phyloP scores from a whole-genome alignment of 192 early-diverging fungal species.

The Radiomyces spectabilis region DNA sequence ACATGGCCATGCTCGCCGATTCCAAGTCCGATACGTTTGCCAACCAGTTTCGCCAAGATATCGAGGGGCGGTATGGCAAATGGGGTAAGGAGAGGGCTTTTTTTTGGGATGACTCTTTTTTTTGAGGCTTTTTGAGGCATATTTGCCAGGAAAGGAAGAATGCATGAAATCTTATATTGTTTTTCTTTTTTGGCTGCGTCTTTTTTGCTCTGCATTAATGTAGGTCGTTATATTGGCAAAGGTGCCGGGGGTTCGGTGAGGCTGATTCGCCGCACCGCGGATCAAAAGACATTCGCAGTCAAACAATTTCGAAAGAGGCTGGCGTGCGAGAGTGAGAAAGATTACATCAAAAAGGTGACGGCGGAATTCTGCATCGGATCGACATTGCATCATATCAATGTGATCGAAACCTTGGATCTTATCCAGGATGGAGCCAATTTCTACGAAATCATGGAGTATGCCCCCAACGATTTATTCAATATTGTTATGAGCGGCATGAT shows the following conservation, averaged over 20 bases:
- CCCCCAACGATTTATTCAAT: constrained; percentile 82
- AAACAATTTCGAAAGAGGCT: constrained; percentile 73
- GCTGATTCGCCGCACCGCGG: constrained; percentile 47
- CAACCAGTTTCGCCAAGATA: constrained; percentile 22
- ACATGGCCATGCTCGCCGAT: neutral
- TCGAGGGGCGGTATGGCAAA: constrained; percentile 22
- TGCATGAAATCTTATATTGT: constrained; percentile 1
- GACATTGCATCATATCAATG: constrained; percentile 83
- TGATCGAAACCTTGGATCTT: constrained; percentile 90
- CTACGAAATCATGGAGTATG: constrained; percentile 88
- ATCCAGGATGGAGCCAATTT: constrained; percentile 78
- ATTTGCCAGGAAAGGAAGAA: neutral
- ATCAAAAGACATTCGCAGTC: constrained; percentile 61
- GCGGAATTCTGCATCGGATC: constrained; percentile 95
- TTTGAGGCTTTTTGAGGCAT: constrained; percentile 8
- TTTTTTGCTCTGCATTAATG: neutral
- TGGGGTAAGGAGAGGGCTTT: constrained; percentile 14
- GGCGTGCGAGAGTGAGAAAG: constrained; percentile 76
- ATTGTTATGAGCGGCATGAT: constrained; percentile 71
- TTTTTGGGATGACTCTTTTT: neutral
- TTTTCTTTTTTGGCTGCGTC: neutral
- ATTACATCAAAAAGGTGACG: constrained; percentile 92
- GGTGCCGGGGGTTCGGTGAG: constrained; percentile 71
- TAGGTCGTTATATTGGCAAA: constrained; percentile 41
- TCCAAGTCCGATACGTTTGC: constrained; percentile 3